Evolutionary conservation across 139 green algal species (phyloP).

Genomic region (Coelastrella sp.): DNA sequence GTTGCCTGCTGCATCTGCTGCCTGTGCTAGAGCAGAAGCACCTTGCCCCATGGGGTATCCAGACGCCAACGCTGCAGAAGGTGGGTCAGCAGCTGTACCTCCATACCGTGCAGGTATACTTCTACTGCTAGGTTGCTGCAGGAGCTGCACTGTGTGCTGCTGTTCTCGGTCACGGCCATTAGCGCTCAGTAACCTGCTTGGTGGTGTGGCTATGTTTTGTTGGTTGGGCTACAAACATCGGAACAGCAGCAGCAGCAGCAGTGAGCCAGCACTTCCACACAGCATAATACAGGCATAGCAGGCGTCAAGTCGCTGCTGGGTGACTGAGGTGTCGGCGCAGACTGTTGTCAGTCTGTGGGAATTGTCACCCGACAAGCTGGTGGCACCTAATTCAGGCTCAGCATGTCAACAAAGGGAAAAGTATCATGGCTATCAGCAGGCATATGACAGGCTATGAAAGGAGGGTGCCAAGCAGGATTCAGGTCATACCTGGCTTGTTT

Average conservation of each 20-base stretch:
- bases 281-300: background rate
- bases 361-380: too few relatives aligned
- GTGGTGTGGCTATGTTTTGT: conserved; percentile 17
- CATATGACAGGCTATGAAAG: background rate
- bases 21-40: background rate
- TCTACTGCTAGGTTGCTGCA: background rate
- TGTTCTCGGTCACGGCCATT: background rate
- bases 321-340: too few relatives aligned
- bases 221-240: conserved; percentile 16
- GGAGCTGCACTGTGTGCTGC: conserved; percentile 31
- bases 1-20: background rate
- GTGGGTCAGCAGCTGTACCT: background rate
- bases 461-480: background rate
- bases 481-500: conserved; percentile 25
- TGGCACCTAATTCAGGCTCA: too few relatives aligned
- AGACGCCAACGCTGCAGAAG: too few relatives aligned
- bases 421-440: background rate
- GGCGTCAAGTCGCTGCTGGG: background rate
- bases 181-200: conserved; percentile 23
- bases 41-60: background rate
- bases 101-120: background rate
- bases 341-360: too few relatives aligned
- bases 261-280: background rate
- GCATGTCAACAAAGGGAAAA: background rate
- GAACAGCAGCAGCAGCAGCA: background rate